Base-by-base conservation (phyloP, 2,329 filamentous ascomycete species). In the Penicillium sp. region DNA sequence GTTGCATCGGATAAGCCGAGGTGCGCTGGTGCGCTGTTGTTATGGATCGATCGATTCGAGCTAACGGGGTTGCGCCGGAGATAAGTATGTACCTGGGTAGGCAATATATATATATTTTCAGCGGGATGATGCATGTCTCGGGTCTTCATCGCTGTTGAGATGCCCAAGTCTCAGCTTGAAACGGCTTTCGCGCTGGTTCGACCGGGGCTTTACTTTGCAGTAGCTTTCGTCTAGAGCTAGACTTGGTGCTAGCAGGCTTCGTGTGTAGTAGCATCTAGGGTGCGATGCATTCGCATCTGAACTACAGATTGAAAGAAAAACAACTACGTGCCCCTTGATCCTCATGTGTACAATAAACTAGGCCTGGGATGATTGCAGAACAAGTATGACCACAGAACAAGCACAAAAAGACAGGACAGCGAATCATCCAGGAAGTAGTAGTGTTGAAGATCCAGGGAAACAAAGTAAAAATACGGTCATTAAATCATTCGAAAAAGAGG, bases 401-500 rank as follows among this genome's bases (percentile, higher is more conserved):
- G 15, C 31, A 34, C 4, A 34, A 8, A 3, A 49, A 21, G 19
- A 28, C 12, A 41, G 3, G n/a, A 39, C 19, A 53, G n/a, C 32
- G 32, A 38, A 43, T 13, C 15, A 42, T 12, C 47, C 41, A 32
- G 35, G 5, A 22, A 10, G 26, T 31, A 26, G 34, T 10, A 31
- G 9, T 12, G 26, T 40, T 17, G 42, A 40, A 46, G 31, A 52
- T 40, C 49, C 26, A 46, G 37, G 45, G 40, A 41, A 15, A 47
- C 32, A 21, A 28, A 41, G 28, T 19, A 47, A 49, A 51, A 51
- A 48, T 60, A 60, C 57, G 57, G 39, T 57, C 58, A 60, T 61
- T 54, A 57, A 58, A 57, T 58, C 55, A 57, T 57, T 62, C 43
- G 49, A 53, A 54, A 35, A 57, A 57, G 53, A 55, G 51, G 57